Evolutionary conservation across 1,284 basidiomycete species (phyloP).

Genomic region (Lentinula novae-zelandiae): DNA sequence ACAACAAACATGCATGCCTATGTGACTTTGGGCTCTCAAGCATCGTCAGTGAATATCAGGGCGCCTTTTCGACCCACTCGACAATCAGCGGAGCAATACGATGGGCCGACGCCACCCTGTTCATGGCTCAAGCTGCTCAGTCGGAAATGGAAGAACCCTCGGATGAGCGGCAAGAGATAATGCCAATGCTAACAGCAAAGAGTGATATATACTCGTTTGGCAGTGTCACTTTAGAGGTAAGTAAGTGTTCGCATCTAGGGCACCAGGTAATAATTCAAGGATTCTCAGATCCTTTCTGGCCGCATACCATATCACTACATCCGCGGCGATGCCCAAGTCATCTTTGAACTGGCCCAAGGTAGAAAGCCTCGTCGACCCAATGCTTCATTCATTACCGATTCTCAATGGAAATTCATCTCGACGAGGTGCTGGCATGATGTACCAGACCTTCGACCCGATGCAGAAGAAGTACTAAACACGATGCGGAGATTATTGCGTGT

Average conservation of each 20-base stretch:
- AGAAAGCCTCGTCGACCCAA: constrained; percentile 37
- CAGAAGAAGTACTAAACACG: constrained; percentile 20
- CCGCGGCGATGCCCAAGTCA: constrained; percentile 35
- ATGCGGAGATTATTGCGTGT: constrained; percentile 19
- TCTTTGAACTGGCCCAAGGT: constrained; percentile 36
- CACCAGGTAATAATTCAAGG: background rate
- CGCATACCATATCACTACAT: constrained; percentile 37
- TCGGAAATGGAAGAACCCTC: background rate
- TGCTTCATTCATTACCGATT: constrained; percentile 33
- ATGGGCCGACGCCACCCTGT: constrained; percentile 34
- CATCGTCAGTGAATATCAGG: constrained; percentile 30
- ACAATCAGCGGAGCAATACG: constrained; percentile 35
- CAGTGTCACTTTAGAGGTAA: constrained; percentile 38
- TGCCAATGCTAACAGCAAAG: constrained; percentile 23
- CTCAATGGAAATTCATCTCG: constrained; percentile 34
- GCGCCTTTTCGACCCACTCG: constrained; percentile 22
- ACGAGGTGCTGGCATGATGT: constrained; percentile 34
- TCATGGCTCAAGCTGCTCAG: constrained; percentile 15
- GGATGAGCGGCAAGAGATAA: constrained; percentile 15
- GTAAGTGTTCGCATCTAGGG: constrained; percentile 16
- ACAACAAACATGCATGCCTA: constrained; percentile 30
- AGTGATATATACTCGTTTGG: constrained; percentile 41
- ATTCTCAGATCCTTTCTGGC: constrained; percentile 32
- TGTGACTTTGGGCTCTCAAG: constrained; percentile 42
- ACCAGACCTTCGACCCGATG: constrained; percentile 24